Conservation (phyloP, 2,329 filamentous ascomycete genomes). For the Epicoccum nigrum region DNA sequence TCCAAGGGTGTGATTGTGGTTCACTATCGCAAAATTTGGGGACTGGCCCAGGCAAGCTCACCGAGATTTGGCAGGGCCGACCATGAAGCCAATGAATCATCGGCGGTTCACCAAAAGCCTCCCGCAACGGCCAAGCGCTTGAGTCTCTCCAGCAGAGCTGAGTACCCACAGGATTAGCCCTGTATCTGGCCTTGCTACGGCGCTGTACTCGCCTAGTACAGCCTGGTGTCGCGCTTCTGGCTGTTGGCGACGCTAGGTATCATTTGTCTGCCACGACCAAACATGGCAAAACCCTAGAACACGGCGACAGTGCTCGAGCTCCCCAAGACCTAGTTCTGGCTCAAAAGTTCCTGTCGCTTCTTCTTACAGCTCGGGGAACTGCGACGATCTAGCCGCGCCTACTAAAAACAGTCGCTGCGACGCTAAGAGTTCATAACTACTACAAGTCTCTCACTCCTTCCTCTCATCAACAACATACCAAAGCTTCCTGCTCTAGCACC, state of each 20-base stretch:
- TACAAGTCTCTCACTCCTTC: constrained; percentile 12
- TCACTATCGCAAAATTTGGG: constrained; percentile 2
- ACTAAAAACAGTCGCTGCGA: constrained; percentile 16
- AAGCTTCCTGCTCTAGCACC: constrained; percentile 5
- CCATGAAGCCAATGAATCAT: constrained; percentile 3
- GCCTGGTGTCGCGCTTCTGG: constrained; percentile 8
- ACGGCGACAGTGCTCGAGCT: constrained; percentile 13
- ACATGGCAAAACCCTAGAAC: constrained; percentile 17
- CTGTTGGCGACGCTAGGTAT: constrained; percentile 17
- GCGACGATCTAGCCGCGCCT: constrained; percentile 15
- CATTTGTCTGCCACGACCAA: constrained; percentile 10
- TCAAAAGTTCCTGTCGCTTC: constrained; percentile 12
- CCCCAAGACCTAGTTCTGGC: constrained; percentile 4
- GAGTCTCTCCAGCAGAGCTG: constrained; percentile 2
- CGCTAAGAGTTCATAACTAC: constrained; percentile 14
- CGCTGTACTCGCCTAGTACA: constrained; percentile 8
- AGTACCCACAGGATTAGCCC: constrained; percentile 11
- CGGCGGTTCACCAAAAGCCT: constrained; percentile 1
- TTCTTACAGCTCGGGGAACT: constrained; percentile 14
- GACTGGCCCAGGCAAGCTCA: constrained; percentile 4
- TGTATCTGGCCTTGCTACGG: constrained; percentile 3
- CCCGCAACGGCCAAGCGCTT: constrained; percentile 6
- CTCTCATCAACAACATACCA: constrained; percentile 1
- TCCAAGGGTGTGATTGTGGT: constrained; percentile 4
- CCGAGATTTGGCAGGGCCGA: constrained; percentile 3